Evolutionary conservation across 2,329 filamentous ascomycete genomes (phyloP).

Genomic region (Zasmidium citrigriseum): DNA sequence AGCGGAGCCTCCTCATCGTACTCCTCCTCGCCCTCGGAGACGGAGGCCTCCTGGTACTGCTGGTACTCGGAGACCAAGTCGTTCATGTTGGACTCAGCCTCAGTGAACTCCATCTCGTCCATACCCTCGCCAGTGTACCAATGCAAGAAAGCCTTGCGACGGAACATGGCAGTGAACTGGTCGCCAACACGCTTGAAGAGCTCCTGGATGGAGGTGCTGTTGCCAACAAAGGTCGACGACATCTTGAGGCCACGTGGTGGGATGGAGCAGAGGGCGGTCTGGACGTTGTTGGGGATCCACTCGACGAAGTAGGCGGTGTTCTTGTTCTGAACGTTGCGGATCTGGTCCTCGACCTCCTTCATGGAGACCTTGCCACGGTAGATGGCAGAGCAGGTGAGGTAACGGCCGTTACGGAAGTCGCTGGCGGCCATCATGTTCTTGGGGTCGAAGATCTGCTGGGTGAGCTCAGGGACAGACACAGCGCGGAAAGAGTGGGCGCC

Average conservation of each 20-base stretch:
- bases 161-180: constrained; percentile 99
- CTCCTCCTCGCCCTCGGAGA: constrained; percentile 97
- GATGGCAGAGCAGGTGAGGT: constrained; percentile 98
- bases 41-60: constrained; percentile 98
- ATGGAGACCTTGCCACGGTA: constrained; percentile 99
- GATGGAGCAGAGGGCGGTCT: constrained; percentile 98
- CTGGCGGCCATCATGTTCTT: constrained; percentile 99
- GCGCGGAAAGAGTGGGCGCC: constrained; percentile 94
- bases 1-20: constrained; percentile 81
- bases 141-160: constrained; percentile 99
- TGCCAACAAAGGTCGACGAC: constrained; percentile 98
- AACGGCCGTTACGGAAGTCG: constrained; percentile 99
- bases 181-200: constrained; percentile 99
- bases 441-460: constrained; percentile 99
- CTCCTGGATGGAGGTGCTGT: constrained; percentile 99
- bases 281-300: constrained; percentile 99
- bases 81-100: constrained; percentile 99
- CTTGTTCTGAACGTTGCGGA: constrained; percentile 99
- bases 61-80: constrained; percentile 99
- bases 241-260: constrained; percentile 97
- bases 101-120: constrained; percentile 99
- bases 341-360: constrained; percentile 99
- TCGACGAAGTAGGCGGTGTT: constrained; percentile 99
- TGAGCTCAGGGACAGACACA: constrained; percentile 95
- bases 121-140: constrained; percentile 99